A percentile compares a stretch with the other conserved stretches of the same genome.
These are phyloP conservation scores for Prunus mongolica DNA, from an alignment of 306 rosid genomes.

Conservation along the genomic window DNA sequence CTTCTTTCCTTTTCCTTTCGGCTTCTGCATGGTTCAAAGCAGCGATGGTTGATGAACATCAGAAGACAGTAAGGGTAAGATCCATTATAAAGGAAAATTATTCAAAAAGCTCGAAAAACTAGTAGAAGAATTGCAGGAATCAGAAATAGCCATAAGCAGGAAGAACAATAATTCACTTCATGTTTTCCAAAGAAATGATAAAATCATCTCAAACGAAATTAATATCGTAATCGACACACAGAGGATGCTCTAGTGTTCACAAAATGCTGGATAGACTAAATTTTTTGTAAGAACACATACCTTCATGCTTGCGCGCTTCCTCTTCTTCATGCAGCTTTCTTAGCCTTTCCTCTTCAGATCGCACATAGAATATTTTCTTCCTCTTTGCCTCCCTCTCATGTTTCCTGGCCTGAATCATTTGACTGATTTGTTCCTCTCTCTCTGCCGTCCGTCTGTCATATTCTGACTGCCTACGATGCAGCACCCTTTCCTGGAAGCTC, in stretches of 20 bases:
- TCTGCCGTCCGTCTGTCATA: constrained; percentile 59
- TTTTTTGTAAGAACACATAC: constrained; percentile 23
- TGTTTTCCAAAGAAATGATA: neutral
- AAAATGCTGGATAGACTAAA: neutral
- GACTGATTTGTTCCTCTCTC: constrained; percentile 62
- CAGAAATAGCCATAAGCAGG: neutral
- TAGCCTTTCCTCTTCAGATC: constrained; percentile 72
- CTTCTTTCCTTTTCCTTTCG: constrained; percentile 71
- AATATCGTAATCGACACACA: neutral
- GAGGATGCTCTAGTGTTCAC: neutral
- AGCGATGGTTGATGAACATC: neutral
- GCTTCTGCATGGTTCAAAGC: constrained; percentile 54
- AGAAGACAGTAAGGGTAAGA: neutral
- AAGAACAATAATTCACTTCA: neutral
- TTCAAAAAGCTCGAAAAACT: neutral
- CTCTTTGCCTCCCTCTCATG: constrained; percentile 67
- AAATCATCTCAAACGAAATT: neutral
- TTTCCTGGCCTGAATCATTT: constrained; percentile 58
- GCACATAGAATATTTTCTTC: constrained; percentile 71
- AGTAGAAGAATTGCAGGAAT: neutral
- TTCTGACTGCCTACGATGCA: constrained; percentile 63
- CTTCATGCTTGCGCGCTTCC: constrained; percentile 79
- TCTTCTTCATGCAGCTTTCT: constrained; percentile 68
- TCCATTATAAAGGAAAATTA: neutral
- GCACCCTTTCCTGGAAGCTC: constrained; percentile 60